Base-by-base conservation (phyloP, 768 basidiomycete species). In the Serendipita indica region DNA sequence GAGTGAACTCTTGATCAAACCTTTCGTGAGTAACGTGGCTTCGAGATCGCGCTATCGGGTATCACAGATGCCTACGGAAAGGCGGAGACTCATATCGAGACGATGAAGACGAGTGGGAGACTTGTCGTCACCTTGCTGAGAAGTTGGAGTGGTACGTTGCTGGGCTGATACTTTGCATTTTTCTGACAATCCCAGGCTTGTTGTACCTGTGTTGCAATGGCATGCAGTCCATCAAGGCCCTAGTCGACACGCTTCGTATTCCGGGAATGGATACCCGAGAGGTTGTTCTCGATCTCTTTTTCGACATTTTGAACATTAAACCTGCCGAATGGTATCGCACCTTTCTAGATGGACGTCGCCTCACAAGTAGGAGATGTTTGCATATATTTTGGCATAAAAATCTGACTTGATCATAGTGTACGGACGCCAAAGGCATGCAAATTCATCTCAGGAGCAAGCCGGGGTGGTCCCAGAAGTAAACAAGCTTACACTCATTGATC, bases 141-240 rank as follows among this genome's bases (percentile, higher is more conserved):
- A 57, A 90, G 87, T 12, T 99, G 93, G 92, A 86, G 89, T 65
- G 94, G 93, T 94, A 66, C 58, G 84, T 72, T 25, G 16, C 22
- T 20, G 2, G n/a, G 46, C 22, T 7, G 35, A 49, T 58, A 16
- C 58, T 30, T 18, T 33, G 6, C 14, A 28, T 60, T n/a, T n/a
- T n/a, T n/a, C n/a, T n/a, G n/a, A n/a, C n/a, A n/a, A n/a, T n/a
- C n/a, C n/a, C 60, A 74, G 94, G 94, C 10, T 67, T 98, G 25
- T 83, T 97, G 79, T 97, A 94, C 68, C 83, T 94, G 64, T 94
- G 90, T 69, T 82, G 92, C 79, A 79, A 92, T 66, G 81, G 89
- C 63, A 86, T 86, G 75, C 75, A 81, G 33, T 90, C 92, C 0
- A 83, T 99, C 58, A 80, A 83, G 54, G 85, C 88, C 3, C 71